These are phyloP conservation scores for Ophiosphaerella herpotricha DNA, from an alignment of 2,329 filamentous ascomycete genomes.

Conservation along the genomic window DNA sequence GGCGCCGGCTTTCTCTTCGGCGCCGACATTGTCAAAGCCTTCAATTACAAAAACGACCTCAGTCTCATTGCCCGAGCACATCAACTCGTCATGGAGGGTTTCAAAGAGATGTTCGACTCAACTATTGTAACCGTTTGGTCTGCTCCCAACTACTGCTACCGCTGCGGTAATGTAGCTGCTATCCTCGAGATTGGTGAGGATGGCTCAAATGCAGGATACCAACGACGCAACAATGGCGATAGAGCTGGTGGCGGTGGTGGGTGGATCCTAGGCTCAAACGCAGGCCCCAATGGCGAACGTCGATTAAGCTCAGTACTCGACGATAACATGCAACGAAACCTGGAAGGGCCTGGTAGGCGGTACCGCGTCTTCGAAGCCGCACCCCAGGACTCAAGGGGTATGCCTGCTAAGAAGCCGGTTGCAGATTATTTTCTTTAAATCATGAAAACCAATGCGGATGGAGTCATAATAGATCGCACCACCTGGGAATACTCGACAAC, in stretches of 20 bases:
- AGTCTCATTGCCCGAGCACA: constrained; percentile 92
- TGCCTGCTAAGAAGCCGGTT: constrained; percentile 98
- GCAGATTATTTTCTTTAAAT: constrained; percentile 86
- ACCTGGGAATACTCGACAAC: no score
- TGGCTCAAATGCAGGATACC: constrained; percentile 57
- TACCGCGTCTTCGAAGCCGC: constrained; percentile 97
- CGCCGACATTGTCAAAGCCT: constrained; percentile 88
- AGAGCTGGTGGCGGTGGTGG: constrained; percentile 51
- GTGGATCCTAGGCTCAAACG: constrained; percentile 42
- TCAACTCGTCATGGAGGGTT: constrained; percentile 98
- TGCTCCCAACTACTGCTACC: constrained; percentile 10
- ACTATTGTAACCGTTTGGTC: constrained; percentile 90
- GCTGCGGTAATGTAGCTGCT: constrained; percentile 6
- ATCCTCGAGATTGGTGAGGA: constrained; percentile 71
- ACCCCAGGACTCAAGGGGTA: constrained; percentile 91
- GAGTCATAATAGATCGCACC: no score
- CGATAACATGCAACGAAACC: constrained; percentile 49
- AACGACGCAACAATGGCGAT: constrained; percentile 69
- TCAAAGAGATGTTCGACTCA: constrained; percentile 93
- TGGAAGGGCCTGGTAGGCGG: constrained; percentile 76
- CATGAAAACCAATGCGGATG: not conserved
- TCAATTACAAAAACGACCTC: constrained; percentile 93
- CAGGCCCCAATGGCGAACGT: constrained; percentile 38
- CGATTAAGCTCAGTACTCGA: constrained; percentile 46
- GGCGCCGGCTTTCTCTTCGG: constrained; percentile 96